Base-by-base conservation (phyloP, 495 filamentous ascomycete genomes). In the Collariella sp. region DNA sequence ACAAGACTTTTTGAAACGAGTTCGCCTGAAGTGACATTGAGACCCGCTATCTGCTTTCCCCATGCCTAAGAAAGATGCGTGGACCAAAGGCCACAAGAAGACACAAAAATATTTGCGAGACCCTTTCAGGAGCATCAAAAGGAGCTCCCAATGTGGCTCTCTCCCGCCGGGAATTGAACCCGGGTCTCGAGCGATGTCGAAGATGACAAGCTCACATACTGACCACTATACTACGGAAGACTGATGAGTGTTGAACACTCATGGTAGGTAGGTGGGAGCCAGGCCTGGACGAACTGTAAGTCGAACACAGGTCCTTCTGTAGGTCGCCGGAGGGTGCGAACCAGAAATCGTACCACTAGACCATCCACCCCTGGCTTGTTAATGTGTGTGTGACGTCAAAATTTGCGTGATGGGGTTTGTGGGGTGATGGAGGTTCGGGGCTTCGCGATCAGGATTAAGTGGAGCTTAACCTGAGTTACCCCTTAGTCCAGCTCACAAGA, bases 221-320 rank as follows among this genome's bases (percentile, higher is more conserved):
- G 34, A 19, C 39, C 39, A 39, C 23, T 41, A 41, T 36, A 35
- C 16, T 44, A 43, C 26, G 36, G 22, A 26, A 51, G 40, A 51
- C 19, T 36, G 13, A 39, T 39, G 34, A 35, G 22, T 42, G 38
- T 34, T 42, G 16, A n/a, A 12, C 40, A 43, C 23, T 53, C 45
- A 47, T 46, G 13, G 43, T 46, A 47, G 22, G 42, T 22, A 11
- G 42, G 26, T 4, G 42, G 42, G 42, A 31, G 24, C 16, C 3
- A n/a, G 18, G 42, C 45, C 4, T 38, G 43, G 51, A 35, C 39
- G 50, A 41, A 42, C 26, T 16, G 39, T 23, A 42, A 46, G 24
- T 46, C 42, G 41, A 54, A 54, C 51, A 23, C 26, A 23, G 20
- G 43, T 46, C 51, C 51, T 54, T 40, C n/a, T 34, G 47, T 36